phyloP scores from a whole-genome alignment of 805 yeast genomes.

The Lachancea nothofagi region DNA sequence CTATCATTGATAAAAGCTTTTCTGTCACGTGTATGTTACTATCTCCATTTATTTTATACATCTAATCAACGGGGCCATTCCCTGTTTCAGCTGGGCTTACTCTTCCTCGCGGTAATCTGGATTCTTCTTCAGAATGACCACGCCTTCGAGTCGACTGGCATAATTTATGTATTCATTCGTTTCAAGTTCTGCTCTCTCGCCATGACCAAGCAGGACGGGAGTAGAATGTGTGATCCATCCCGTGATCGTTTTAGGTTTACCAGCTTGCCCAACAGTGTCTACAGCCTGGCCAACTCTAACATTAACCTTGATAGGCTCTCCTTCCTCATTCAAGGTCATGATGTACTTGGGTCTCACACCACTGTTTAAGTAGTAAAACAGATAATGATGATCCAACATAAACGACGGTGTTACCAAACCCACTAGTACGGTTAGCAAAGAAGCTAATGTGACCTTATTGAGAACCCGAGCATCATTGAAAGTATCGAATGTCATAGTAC shows the following conservation, averaged over 20 bases:
- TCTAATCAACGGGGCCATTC: too few relatives aligned
- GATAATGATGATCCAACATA: conserved; percentile 73
- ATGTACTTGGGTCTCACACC: conserved; percentile 91
- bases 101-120: conserved; percentile 74
- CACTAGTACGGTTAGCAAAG: conserved; percentile 76
- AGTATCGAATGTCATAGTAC: conserved; percentile 84
- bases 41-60: too few relatives aligned
- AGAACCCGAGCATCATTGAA: conserved; percentile 83
- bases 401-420: conserved; percentile 84
- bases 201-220: conserved; percentile 87
- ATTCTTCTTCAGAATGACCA: conserved; percentile 86
- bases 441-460: conserved; percentile 85
- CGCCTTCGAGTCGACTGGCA: conserved; percentile 80
- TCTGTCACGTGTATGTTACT: too few relatives aligned
- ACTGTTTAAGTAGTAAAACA: conserved; percentile 79
- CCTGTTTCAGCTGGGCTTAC: too few relatives aligned
- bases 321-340: conserved; percentile 84
- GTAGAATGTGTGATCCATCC: conserved; percentile 99
- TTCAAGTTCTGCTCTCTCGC: conserved; percentile 96
- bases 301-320: conserved; percentile 88
- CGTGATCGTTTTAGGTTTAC: conserved; percentile 96
- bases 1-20: not conserved
- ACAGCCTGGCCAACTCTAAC: conserved; percentile 99
- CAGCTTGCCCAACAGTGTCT: conserved; percentile 98
- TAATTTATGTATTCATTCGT: conserved; percentile 79